phyloP scores from a whole-genome alignment of 2,329 filamentous ascomycete genomes.

The Dothiorella sarmentorum region DNA sequence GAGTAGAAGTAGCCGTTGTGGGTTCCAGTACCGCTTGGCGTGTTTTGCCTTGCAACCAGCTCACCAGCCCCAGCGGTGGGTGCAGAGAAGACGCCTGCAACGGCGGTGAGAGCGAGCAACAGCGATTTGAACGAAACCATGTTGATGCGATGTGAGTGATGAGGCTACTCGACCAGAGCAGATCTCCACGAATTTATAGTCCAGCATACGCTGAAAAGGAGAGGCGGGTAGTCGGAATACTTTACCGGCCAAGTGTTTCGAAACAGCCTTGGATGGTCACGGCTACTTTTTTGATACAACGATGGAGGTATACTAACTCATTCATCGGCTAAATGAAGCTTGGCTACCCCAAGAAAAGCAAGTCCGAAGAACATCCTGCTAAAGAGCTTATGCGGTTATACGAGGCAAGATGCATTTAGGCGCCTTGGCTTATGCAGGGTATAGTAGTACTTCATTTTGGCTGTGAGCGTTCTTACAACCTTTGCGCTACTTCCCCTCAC shows the following conservation, averaged over 20 bases:
- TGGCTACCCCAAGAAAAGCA: too few species aligned
- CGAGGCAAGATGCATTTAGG: too few species aligned
- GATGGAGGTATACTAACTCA: neutral
- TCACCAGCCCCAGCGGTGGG: slow-evolving; percentile 30
- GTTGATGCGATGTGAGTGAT: neutral
- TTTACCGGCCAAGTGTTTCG: neutral
- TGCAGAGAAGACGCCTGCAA: slow-evolving; percentile 34
- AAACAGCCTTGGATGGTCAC: neutral
- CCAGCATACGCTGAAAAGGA: too few species aligned
- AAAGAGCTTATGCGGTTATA: too few species aligned
- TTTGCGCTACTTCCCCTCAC: too few species aligned
- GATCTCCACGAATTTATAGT: neutral
- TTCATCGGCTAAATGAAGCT: slow-evolving; percentile 10
- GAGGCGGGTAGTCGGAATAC: too few species aligned
- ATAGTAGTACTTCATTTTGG: too few species aligned
- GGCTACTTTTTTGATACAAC: neutral
- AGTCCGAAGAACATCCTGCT: too few species aligned
- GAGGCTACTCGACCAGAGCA: neutral
- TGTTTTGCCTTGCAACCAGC: slow-evolving; percentile 40
- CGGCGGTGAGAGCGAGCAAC: slow-evolving; percentile 36
- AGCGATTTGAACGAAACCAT: slow-evolving; percentile 44
- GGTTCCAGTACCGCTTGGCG: slow-evolving; percentile 47
- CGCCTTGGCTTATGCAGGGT: too few species aligned
- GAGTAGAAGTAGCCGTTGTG: slow-evolving; percentile 60
- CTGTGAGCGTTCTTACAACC: too few species aligned